Evolutionary conservation across 305 asterid genomes (phyloP).

Genomic region (Fraxinus baroniana): DNA sequence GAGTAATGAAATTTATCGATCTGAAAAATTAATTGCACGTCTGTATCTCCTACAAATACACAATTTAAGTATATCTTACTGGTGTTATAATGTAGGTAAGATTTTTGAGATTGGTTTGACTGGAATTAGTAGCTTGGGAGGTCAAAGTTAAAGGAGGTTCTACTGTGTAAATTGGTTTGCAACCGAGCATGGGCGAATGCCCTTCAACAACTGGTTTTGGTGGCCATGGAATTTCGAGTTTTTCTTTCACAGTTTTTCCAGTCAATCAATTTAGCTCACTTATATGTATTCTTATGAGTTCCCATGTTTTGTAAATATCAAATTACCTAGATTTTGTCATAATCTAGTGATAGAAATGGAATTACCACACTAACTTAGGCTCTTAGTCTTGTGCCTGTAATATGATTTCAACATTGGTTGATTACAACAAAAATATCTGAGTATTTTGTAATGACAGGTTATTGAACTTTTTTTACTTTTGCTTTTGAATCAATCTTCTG

Average conservation of each 20-base stretch:
- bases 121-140: slow-evolving; percentile 85
- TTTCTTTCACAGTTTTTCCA: slow-evolving; percentile 18
- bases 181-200: slow-evolving; percentile 54
- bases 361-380: slow-evolving; percentile 15
- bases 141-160: slow-evolving; percentile 62
- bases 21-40: neutral
- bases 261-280: slow-evolving; percentile 9
- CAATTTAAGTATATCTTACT: slow-evolving; percentile 5
- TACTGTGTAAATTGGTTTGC: slow-evolving; percentile 59
- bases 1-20: neutral
- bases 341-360: slow-evolving; percentile 8
- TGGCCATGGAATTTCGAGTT: slow-evolving; percentile 30
- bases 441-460: neutral
- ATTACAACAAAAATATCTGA: neutral
- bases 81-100: slow-evolving; percentile 43
- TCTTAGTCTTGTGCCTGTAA: neutral
- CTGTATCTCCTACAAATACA: neutral
- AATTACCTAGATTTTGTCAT: neutral
- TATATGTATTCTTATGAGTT: slow-evolving; percentile 8
- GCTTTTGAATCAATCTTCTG: neutral
- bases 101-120: slow-evolving; percentile 74
- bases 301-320: slow-evolving; percentile 25
- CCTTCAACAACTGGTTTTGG: slow-evolving; percentile 77
- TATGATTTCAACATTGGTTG: neutral
- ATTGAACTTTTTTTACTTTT: no score